Base-by-base conservation (phyloP, 306 rosid genomes). In the Castanopsis chinensis region DNA sequence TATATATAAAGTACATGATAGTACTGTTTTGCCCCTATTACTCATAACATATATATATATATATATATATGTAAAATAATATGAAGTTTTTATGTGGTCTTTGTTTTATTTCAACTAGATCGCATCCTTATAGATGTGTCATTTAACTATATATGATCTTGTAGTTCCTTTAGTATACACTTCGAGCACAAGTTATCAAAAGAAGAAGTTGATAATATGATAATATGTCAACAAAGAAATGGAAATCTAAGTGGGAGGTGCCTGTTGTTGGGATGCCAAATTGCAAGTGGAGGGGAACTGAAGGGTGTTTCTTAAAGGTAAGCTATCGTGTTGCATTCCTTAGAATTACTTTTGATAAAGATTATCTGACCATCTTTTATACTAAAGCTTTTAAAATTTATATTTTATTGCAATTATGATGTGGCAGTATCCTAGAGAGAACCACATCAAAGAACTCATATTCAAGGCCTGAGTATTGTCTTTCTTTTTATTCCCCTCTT, bases 281-380 rank as follows among this genome's bases (percentile, higher is more conserved):
- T 81, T 86, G 97, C 88, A 90, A 89, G 76, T 92, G 98, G 97
- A 85, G 59, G 51, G 97, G 99, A 80, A 95, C 94, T 3, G 96
- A 94, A 78, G 79, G 89, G 73, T 90, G 92, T 79, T 77, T 91
- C 75, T 37, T 90, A 30, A 76, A 95, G 92, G 99, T 95, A 90
- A 79, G 72, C 58, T 73, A 35, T 70, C 41, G 15, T 33, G 13
- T 81, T 52, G 52, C 60, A 27, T 74, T 72, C 52, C 57, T 53
- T 71, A 67, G 51, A 67, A 9, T 67, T 67, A 7, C 27, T 67
- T 33, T 0, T 35, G 27, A 18, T 67, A 27, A 14, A 27, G 28
- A 61, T 27, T 27, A 13, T 20, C 6, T 8, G 13, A 13, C 12
- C 30, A 3, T 21, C 23, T 58, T n/a, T 23, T 4, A 20, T 19